Evolutionary conservation across 306 rosid genomes (phyloP).

Genomic region (Fragaria vesca): DNA sequence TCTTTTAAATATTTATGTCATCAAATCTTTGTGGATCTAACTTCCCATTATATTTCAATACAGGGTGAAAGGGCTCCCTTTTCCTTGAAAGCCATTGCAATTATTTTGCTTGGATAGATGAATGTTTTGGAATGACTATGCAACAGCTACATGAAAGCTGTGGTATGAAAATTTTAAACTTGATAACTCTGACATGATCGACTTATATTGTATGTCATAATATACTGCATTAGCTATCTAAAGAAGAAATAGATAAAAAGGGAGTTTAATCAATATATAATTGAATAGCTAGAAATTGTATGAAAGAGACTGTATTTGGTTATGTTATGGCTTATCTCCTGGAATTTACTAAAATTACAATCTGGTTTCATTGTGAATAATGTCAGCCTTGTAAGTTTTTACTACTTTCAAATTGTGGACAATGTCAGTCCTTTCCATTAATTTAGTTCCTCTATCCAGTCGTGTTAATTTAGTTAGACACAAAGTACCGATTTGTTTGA

Average conservation of each 20-base stretch:
- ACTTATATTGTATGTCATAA: neutral
- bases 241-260: neutral
- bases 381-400: neutral
- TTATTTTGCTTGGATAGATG: constrained; percentile 44
- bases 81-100: constrained; percentile 42
- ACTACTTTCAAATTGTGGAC: neutral
- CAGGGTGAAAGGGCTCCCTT: constrained; percentile 45
- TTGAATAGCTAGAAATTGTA: neutral
- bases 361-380: neutral
- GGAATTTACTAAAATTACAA: neutral
- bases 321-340: neutral
- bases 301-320: neutral
- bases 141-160: constrained; percentile 32
- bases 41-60: neutral
- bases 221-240: neutral
- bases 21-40: neutral
- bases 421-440: neutral
- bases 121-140: constrained; percentile 44
- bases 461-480: neutral
- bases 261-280: neutral
- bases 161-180: constrained; percentile 27
- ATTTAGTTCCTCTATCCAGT: neutral
- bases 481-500: neutral
- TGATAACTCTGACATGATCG: neutral
- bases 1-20: neutral